Evolutionary conservation across 768 basidiomycete species (phyloP).

Genomic region (Tubosaeta sp.): DNA sequence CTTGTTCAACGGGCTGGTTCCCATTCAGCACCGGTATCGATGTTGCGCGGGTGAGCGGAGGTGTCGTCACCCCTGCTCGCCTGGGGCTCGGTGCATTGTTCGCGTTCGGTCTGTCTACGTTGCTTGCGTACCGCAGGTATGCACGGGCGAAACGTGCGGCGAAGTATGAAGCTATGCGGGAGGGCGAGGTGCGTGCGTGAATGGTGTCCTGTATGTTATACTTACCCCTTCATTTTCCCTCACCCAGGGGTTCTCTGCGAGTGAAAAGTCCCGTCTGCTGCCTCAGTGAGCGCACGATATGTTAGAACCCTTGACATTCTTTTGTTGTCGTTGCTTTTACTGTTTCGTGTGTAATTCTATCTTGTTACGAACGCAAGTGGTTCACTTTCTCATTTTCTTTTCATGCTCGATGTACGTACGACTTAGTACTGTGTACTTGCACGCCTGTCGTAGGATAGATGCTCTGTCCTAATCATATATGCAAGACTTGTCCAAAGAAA

Average conservation of each 20-base stretch:
- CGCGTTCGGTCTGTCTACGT: slow-evolving; percentile 10
- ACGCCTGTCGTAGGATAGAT: neutral
- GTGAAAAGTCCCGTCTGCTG: slow-evolving; percentile 26
- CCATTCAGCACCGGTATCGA: slow-evolving; percentile 12
- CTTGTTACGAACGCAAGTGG: neutral
- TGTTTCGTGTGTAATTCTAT: neutral
- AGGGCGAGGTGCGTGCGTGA: slow-evolving; percentile 8
- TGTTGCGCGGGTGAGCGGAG: neutral
- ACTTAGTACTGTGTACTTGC: neutral
- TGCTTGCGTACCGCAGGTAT: slow-evolving; percentile 12
- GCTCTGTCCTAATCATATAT: no score
- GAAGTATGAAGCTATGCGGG: neutral
- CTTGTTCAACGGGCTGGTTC: slow-evolving; percentile 33
- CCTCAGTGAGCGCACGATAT: neutral
- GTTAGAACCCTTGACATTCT: neutral
- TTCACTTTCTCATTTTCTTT: neutral
- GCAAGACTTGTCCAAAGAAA: no score
- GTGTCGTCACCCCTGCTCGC: neutral
- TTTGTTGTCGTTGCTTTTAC: neutral
- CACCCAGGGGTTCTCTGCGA: slow-evolving; percentile 2
- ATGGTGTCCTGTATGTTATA: neutral
- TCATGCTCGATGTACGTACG: neutral
- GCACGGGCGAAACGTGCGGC: slow-evolving; percentile 8
- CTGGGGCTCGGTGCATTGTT: slow-evolving; percentile 7
- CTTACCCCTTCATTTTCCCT: neutral